Evolutionary conservation across 176 grass and related monocot genomes (phyloP).

Genomic region (Echinochloa phyllopogon): DNA sequence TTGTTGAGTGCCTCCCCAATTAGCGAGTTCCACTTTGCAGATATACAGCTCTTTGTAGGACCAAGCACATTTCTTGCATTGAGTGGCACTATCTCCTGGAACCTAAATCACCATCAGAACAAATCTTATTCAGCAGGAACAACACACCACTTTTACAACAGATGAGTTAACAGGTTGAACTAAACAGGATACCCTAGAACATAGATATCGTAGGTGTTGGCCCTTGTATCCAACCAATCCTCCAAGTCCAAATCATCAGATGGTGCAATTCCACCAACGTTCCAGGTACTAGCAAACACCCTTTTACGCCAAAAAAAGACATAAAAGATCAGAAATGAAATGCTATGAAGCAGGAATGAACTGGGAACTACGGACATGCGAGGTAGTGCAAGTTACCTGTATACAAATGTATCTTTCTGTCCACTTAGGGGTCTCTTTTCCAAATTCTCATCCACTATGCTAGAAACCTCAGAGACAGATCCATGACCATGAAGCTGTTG

Average conservation of each 20-base stretch:
- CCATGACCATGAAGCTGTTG: slow-evolving; percentile 44
- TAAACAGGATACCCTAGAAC: slow-evolving; percentile 75
- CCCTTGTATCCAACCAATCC: slow-evolving; percentile 74
- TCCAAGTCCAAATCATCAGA: slow-evolving; percentile 78
- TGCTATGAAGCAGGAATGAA: slow-evolving; percentile 27
- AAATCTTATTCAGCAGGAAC: slow-evolving; percentile 27
- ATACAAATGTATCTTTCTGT: slow-evolving; percentile 55
- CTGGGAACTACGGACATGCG: slow-evolving; percentile 27
- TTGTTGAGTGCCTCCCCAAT: slow-evolving; percentile 74
- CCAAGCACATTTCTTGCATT: slow-evolving; percentile 88
- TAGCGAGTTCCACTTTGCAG: slow-evolving; percentile 82
- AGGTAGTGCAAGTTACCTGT: slow-evolving; percentile 63
- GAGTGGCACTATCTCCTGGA: slow-evolving; percentile 94
- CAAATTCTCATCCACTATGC: slow-evolving; percentile 52
- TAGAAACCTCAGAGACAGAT: slow-evolving; percentile 61
- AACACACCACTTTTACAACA: slow-evolving; percentile 5
- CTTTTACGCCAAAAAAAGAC: slow-evolving; percentile 39
- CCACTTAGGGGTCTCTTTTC: slow-evolving; percentile 46
- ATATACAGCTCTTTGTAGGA: slow-evolving; percentile 63
- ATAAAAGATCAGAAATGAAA: slow-evolving; percentile 32
- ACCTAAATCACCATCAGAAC: slow-evolving; percentile 57
- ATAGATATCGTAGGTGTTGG: slow-evolving; percentile 81
- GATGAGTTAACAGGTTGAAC: slow-evolving; percentile 5
- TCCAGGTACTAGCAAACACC: slow-evolving; percentile 91
- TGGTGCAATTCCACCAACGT: slow-evolving; percentile 74